These are phyloP conservation scores for Yamadazyma phyllophila DNA, from an alignment of 805 yeast species.

Conservation along the genomic window DNA sequence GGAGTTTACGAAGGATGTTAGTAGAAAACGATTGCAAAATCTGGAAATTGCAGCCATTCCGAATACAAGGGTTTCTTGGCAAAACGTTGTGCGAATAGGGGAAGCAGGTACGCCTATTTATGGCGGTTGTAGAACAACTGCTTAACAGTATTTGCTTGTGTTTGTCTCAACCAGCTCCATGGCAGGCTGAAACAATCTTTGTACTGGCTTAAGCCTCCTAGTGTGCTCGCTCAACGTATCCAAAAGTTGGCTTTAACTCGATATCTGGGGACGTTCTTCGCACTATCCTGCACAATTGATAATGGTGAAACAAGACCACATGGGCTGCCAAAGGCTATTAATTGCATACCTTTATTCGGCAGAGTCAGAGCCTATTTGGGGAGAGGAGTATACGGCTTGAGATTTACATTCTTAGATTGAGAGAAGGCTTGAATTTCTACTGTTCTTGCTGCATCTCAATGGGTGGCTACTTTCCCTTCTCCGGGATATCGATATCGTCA, in stretches of 20 bases:
- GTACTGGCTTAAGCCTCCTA: no score
- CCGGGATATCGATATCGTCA: no score
- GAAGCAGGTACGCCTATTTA: background rate
- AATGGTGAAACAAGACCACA: background rate
- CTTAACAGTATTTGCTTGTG: no score
- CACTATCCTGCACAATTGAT: background rate
- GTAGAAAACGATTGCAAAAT: background rate
- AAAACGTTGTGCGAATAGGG: slow-evolving; percentile 2
- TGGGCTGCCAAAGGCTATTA: background rate
- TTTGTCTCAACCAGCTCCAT: no score
- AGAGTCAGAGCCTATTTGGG: background rate
- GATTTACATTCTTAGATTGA: background rate
- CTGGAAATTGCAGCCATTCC: slow-evolving; percentile 1
- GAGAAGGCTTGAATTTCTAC: background rate
- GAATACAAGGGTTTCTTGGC: slow-evolving; percentile 1
- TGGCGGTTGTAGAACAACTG: background rate
- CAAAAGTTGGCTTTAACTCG: background rate
- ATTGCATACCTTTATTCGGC: background rate
- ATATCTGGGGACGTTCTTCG: background rate
- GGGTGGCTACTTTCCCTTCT: no score
- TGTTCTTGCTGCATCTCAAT: no score
- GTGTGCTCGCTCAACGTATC: no score
- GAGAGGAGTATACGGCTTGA: background rate
- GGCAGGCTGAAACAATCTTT: no score
- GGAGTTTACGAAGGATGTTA: background rate